Evolutionary conservation across 257 asterid species (phyloP), one percentile per base, ranked within the genome.

Genomic region (Pogostemon cablin): DNA sequence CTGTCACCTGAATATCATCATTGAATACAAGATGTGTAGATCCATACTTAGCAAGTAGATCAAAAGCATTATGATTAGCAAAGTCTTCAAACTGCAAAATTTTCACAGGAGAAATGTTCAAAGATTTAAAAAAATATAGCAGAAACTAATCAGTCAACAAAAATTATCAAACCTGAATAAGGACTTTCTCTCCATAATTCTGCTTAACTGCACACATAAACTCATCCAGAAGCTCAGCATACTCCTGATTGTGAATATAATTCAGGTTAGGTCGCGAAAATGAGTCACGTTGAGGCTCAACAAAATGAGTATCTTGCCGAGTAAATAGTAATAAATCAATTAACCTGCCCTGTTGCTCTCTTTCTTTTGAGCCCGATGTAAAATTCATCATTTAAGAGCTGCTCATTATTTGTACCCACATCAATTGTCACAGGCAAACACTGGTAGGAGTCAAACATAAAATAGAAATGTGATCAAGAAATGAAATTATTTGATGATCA

Each of bases 391-490:
- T 83, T 82, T 67, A 89, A 69, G 80, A 89, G 71, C 72, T 85
- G 75, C 87, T 83, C 88, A n/a, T 89, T 89, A 80, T 89, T 89
- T 40, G 96, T 87, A 49, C 96, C 96, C 52, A 87, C 96, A 65
- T 88, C 96, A 79, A 88, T 88, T 64, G 96, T 88, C 70, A 88
- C 82, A n/a, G 96, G 96, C 85, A 88, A 77, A 75, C 96, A 88
- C 96, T 88, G 88, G 46, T 41, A 62, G 9, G 11, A 44, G 59
- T 39, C 11, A 48, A 65, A 72, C 35, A 42, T 17, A 65, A 38
- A 43, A 64, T n/a, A 46, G 55, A 58, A 60, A 17, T 65, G 48
- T 12, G 20, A 38, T 49, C 58, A 63, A 67, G 37, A 56, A 61
- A 44, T 38, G 74, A 74, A 6, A 44, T 20, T 10, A 57, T 69